Base-by-base conservation (phyloP, 2,329 filamentous ascomycete genomes). In the Nigrospora osmanthi region DNA sequence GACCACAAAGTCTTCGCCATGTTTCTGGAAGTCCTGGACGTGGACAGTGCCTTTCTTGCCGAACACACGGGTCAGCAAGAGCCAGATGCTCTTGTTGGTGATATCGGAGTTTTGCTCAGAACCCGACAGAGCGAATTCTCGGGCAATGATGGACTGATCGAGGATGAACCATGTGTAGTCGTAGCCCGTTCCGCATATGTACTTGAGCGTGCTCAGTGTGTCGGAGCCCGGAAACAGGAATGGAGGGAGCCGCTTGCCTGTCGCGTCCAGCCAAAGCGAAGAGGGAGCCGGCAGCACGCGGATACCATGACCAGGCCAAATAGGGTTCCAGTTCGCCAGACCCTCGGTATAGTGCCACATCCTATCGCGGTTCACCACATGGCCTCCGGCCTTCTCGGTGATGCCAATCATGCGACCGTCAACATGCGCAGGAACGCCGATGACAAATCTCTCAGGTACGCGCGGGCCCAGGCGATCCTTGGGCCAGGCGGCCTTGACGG, bases 301-400 rank as follows among this genome's bases (percentile, higher is more conserved):
- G 49, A 82, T 82, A 16, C 78, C 78, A 52, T 82, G 79, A 13
- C 53, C 48, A 0, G 77, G 78, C 78, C 78, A 82, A 58, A 82
- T 80, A 4, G 77, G 67, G 44, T 81, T 62, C 78, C 78, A 82
- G 56, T 83, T 81, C 43, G 70, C 65, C 11, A 83, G 58, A 0
- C 79, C 79, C 53, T 83, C 79, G 11, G 77, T 81, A 55, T 83
- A 83, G 57, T 82, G 78, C 79, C 79, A 83, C 78, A 82, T 81
- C 37, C 79, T 66, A 54, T 82, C 79, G 40, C 72, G 69, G 60
- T 83, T 82, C 63, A 82, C 68, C 47, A 81, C 54, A 46, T 69
- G 65, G 1, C 74, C 79, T 10, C 79, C 79, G 1, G 65, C 69
- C 1, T 54, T 43, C 56, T 79, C 70, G 2, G 76, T 60, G 42